Evolutionary conservation across 1,139 yeast genomes (phyloP).

Genomic region (Taphrina pruni): DNA sequence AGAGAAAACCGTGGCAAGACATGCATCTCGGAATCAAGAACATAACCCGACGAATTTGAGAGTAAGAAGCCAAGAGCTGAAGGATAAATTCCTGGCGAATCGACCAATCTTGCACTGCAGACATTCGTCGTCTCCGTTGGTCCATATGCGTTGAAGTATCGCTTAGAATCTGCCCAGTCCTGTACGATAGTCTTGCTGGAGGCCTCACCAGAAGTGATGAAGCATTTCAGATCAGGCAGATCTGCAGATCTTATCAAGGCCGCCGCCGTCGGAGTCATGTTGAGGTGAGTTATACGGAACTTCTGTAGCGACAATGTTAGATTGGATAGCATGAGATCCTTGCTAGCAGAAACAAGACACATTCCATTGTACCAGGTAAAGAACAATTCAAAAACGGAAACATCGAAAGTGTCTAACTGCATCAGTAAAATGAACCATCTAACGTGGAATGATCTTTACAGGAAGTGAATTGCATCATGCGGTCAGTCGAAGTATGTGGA

Average conservation of each 20-base stretch:
- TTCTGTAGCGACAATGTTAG: conserved; percentile 38
- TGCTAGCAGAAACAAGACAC: conserved; percentile 42
- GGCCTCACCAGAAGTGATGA: conserved; percentile 45
- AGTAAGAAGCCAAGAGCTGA: conserved; percentile 45
- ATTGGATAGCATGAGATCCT: conserved; percentile 40
- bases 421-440: neutral
- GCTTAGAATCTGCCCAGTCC: conserved; percentile 42
- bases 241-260: conserved; percentile 40
- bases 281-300: conserved; percentile 45
- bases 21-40: conserved; percentile 41
- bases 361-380: conserved; percentile 44
- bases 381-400: conserved; percentile 47
- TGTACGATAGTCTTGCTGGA: conserved; percentile 36
- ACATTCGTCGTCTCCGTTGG: conserved; percentile 46
- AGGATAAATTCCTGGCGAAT: conserved; percentile 20
- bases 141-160: conserved; percentile 46
- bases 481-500: conserved; percentile 36
- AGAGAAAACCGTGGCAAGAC: conserved; percentile 46
- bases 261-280: conserved; percentile 46
- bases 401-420: conserved; percentile 44
- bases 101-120: conserved; percentile 17
- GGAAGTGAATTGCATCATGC: conserved; percentile 47
- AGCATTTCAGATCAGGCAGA: conserved; percentile 39
- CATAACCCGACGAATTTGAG: conserved; percentile 44
- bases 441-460: conserved; percentile 30